These are phyloP conservation scores for Ophiocordyceps camponoti-saundersi DNA, from an alignment of 2,329 filamentous ascomycete species.

Conservation along the genomic window DNA sequence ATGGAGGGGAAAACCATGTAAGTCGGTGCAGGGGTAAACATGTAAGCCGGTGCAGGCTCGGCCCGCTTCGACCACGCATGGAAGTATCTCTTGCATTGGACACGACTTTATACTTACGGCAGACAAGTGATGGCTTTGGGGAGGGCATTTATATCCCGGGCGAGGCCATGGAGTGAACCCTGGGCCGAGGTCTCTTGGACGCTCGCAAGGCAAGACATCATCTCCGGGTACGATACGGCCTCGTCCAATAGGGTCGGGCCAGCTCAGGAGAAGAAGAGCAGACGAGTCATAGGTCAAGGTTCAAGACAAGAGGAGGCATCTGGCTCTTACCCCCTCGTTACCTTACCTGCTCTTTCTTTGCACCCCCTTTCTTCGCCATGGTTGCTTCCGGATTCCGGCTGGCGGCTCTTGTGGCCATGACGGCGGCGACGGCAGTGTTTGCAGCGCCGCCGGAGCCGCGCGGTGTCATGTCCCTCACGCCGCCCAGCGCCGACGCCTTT, in stretches of 20 bases:
- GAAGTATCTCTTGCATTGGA: background rate
- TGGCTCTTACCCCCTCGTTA: background rate
- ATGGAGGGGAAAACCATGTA: background rate
- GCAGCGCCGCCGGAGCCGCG: background rate
- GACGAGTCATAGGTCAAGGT: background rate
- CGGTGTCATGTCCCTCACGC: background rate
- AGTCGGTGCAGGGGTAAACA: too few relatives aligned
- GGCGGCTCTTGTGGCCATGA: background rate
- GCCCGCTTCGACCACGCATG: background rate
- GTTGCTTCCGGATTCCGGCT: background rate
- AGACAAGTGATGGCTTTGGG: background rate
- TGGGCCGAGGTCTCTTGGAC: background rate
- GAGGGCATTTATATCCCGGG: background rate
- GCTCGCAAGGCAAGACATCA: background rate
- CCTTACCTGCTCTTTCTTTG: background rate
- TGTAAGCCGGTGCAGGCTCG: background rate
- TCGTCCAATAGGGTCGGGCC: background rate
- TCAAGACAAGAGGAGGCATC: background rate
- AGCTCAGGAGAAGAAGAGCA: background rate
- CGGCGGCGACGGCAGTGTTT: background rate
- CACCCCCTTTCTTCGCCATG: background rate
- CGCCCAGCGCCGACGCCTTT: constrained; percentile 9
- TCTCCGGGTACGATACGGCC: background rate
- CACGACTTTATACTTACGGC: background rate
- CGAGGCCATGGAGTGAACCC: background rate